A percentile compares a stretch with the other conserved stretches of the same genome.
Evolutionary conservation across 2,329 filamentous ascomycete genomes (phyloP).

Genomic region (Cephalotrichum gorgonifer): DNA sequence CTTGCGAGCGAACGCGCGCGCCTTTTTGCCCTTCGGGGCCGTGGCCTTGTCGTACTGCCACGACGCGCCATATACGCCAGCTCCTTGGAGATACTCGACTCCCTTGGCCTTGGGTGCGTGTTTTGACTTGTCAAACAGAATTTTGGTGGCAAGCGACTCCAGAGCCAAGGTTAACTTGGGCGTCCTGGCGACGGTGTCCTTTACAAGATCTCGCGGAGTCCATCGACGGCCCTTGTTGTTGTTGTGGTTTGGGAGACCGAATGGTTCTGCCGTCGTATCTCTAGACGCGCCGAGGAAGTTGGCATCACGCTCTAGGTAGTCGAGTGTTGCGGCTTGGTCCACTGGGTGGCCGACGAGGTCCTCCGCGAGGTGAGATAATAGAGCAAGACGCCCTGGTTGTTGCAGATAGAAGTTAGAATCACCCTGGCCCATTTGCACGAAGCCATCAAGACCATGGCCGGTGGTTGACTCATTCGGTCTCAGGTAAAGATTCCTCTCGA

Average conservation of each 20-base stretch:
- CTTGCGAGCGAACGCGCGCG: constrained; percentile 18
- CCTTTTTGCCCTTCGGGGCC: constrained; percentile 6
- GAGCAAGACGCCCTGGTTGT: too few species aligned
- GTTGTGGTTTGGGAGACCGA: constrained; percentile 14
- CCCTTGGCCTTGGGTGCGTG: constrained; percentile 26
- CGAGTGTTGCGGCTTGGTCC: constrained; percentile 4
- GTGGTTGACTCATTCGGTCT: constrained; percentile 17
- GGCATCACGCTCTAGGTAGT: constrained; percentile 5
- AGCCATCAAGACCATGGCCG: constrained; percentile 31
- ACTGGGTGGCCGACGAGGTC: too few species aligned
- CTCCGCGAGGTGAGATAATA: too few species aligned
- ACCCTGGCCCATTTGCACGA: constrained; percentile 13
- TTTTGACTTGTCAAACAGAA: constrained; percentile 20
- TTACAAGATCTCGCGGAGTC: constrained; percentile 17
- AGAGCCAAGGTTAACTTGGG: constrained; percentile 10
- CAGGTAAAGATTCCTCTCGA: constrained; percentile 32
- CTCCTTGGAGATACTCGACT: constrained; percentile 18
- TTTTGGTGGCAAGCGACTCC: constrained; percentile 23
- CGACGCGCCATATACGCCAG: constrained; percentile 9
- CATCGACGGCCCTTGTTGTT: constrained; percentile 16
- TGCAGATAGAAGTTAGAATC: constrained; percentile 18
- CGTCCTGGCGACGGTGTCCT: constrained; percentile 3
- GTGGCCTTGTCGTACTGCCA: constrained; percentile 24
- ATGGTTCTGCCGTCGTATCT: constrained; percentile 16
- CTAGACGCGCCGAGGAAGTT: constrained; percentile 11